Evolutionary conservation across 331 rosid species (phyloP).

Genomic region (Saraca asoca): DNA sequence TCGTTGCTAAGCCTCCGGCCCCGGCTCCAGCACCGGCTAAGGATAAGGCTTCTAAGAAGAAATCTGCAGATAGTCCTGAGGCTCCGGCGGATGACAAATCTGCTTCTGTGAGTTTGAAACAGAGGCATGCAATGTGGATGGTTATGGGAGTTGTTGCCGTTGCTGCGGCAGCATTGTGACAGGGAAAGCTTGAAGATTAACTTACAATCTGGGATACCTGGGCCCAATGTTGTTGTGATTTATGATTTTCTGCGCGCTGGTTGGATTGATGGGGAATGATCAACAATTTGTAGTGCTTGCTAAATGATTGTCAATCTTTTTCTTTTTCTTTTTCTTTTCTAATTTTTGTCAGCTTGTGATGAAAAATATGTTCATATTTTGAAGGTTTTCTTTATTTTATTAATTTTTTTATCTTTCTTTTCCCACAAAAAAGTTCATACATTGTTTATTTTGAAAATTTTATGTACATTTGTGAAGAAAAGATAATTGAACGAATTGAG

Average conservation of each 20-base stretch:
- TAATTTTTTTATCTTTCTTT: no score
- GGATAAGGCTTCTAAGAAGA: constrained; percentile 53
- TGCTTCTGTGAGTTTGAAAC: constrained; percentile 32
- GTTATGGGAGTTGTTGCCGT: constrained; percentile 18
- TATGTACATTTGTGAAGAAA: constrained; percentile 14
- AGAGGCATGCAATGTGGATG: neutral
- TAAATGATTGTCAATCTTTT: constrained; percentile 30
- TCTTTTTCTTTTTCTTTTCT: neutral
- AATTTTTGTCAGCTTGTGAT: constrained; percentile 30
- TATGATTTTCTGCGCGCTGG: constrained; percentile 30
- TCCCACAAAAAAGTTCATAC: constrained; percentile 3
- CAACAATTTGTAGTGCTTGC: constrained; percentile 36
- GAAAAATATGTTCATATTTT: constrained; percentile 26
- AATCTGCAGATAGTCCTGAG: constrained; percentile 41
- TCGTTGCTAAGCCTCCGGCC: constrained; percentile 65
- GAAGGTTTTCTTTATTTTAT: neutral
- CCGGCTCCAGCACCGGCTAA: constrained; percentile 64
- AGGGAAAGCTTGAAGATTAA: constrained; percentile 20
- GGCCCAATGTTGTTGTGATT: constrained; percentile 32
- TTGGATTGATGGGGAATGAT: constrained; percentile 37
- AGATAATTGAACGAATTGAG: constrained; percentile 8
- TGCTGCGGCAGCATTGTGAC: constrained; percentile 40
- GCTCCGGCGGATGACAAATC: constrained; percentile 35
- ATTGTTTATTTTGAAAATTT: constrained; percentile 14
- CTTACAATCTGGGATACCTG: constrained; percentile 1